phyloP scores from a whole-genome alignment of 495 filamentous ascomycete genomes.

The Lophium mytilinum region DNA sequence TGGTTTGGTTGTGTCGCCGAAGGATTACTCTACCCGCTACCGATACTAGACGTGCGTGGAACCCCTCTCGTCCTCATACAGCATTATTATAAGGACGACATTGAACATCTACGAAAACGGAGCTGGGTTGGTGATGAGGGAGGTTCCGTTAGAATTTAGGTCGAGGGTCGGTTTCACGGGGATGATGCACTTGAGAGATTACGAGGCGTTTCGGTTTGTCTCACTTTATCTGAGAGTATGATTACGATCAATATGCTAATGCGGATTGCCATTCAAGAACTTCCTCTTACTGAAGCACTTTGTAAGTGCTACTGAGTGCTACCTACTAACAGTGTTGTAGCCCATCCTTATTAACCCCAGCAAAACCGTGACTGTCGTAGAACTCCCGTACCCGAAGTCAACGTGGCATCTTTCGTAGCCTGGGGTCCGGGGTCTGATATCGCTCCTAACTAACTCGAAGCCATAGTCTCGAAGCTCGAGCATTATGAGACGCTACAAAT shows the following conservation, averaged over 20 bases:
- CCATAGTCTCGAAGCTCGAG: no score
- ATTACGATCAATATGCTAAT: background rate
- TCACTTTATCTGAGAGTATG: background rate
- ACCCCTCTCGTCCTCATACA: background rate
- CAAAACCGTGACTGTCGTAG: no score
- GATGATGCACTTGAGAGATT: background rate
- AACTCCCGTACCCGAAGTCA: no score
- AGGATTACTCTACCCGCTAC: constrained; percentile 44
- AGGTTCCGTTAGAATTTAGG: background rate
- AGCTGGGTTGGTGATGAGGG: background rate
- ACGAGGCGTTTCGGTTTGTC: background rate
- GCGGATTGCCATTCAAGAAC: background rate
- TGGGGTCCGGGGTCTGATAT: no score
- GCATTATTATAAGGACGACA: background rate
- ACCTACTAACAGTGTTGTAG: background rate
- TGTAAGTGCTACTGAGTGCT: background rate
- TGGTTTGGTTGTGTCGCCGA: constrained; percentile 92
- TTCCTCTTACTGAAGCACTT: background rate
- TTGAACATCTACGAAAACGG: background rate
- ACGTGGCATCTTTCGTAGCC: no score
- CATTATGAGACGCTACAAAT: no score
- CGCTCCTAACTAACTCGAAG: no score
- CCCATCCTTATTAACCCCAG: background rate
- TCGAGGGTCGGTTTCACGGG: background rate
- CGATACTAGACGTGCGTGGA: constrained; percentile 11